Conservation (phyloP, 1,139 yeast species). For the Scheffersomyces parashehatae region DNA sequence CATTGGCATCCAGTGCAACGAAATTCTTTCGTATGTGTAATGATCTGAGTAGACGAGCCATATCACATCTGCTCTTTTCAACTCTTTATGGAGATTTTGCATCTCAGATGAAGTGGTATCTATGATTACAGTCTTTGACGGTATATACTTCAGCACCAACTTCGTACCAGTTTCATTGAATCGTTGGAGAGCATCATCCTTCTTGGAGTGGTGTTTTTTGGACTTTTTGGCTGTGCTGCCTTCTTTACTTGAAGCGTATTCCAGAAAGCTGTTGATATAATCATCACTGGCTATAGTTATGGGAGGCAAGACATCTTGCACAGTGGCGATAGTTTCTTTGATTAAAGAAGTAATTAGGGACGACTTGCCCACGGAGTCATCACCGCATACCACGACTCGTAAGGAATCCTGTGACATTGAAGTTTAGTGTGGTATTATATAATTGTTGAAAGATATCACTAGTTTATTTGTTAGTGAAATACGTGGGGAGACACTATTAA, state of each 20-base stretch:
- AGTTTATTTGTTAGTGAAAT: too few species aligned
- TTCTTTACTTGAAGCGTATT: constrained; percentile 11
- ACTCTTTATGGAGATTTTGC: constrained; percentile 62
- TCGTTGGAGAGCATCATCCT: neutral
- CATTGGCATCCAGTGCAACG: constrained; percentile 92
- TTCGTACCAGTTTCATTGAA: neutral
- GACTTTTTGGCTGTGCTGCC: constrained; percentile 7
- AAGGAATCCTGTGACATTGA: constrained; percentile 3
- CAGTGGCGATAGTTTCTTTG: constrained; percentile 66
- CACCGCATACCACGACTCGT: constrained; percentile 91
- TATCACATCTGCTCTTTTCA: constrained; percentile 84
- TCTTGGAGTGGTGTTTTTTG: constrained; percentile 1
- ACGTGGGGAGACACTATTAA: too few species aligned
- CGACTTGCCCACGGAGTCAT: constrained; percentile 86
- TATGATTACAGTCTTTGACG: constrained; percentile 67
- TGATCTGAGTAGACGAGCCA: constrained; percentile 93
- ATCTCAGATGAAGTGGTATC: constrained; percentile 79
- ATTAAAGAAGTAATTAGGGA: constrained; percentile 75
- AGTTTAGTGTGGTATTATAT: too few species aligned
- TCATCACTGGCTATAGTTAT: constrained; percentile 61
- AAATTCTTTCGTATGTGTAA: constrained; percentile 87
- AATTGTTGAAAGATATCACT: too few species aligned
- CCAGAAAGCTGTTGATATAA: constrained; percentile 32
- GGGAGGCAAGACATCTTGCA: constrained; percentile 75
- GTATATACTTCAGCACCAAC: constrained; percentile 47